Evolutionary conservation across 305 asterid species (phyloP).

Genomic region (Fraxinus dipetala): DNA sequence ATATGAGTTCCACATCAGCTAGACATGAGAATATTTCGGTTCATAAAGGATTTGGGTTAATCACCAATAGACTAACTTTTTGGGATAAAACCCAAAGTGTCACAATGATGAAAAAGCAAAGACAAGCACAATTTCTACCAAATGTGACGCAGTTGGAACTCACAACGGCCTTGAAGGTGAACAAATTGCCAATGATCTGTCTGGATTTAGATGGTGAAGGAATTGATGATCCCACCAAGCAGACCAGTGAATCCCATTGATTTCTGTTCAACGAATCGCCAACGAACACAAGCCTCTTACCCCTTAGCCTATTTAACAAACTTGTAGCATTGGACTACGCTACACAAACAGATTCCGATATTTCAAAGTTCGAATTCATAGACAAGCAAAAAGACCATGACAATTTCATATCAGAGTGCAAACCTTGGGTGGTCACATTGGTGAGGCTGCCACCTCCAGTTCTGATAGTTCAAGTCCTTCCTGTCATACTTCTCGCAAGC

Average conservation of each 20-base stretch:
- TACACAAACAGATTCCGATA: background rate
- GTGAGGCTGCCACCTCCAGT: conserved; percentile 96
- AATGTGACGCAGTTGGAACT: conserved; percentile 17
- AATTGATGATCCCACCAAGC: conserved; percentile 63
- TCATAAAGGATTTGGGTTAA: background rate
- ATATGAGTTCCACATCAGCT: background rate
- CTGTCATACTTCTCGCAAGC: conserved; percentile 82
- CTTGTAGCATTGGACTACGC: conserved; percentile 68
- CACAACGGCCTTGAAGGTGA: conserved; percentile 74
- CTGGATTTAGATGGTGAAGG: conserved; percentile 52
- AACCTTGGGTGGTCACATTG: conserved; percentile 77
- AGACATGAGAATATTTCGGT: background rate
- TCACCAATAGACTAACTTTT: background rate
- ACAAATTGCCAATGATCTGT: conserved; percentile 69
- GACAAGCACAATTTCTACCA: background rate
- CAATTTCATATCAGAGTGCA: background rate
- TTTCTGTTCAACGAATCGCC: conserved; percentile 80
- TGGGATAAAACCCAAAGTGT: background rate
- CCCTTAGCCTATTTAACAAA: conserved; percentile 63
- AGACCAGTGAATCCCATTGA: conserved; percentile 92
- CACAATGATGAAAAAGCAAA: background rate
- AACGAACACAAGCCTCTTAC: conserved; percentile 75
- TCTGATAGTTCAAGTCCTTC: conserved; percentile 53
- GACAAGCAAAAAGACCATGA: background rate
- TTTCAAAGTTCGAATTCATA: background rate